Evolutionary conservation across 257 asterid genomes (phyloP).

Genomic region (Nicotiana benthamiana): DNA sequence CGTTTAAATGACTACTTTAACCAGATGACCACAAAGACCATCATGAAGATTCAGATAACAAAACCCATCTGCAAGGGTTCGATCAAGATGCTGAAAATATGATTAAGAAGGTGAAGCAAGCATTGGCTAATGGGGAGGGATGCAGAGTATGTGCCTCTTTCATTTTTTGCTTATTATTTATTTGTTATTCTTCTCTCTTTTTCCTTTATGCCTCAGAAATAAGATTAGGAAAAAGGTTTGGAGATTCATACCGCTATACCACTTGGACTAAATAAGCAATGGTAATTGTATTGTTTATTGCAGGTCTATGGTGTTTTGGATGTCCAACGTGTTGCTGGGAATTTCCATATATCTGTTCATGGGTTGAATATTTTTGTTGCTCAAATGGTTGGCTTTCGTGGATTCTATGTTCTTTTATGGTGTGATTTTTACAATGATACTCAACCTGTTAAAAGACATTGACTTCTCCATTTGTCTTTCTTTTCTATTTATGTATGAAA

Average conservation of each 20-base stretch:
- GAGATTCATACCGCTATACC: background rate
- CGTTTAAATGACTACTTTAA: constrained; percentile 9
- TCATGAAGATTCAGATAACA: constrained; percentile 53
- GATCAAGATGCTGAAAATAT: constrained; percentile 77
- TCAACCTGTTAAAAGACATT: background rate
- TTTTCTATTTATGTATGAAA: background rate
- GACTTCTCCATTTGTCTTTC: background rate
- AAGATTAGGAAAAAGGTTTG: background rate
- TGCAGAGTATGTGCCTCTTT: constrained; percentile 58
- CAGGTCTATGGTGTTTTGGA: constrained; percentile 95
- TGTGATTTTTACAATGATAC: constrained; percentile 10
- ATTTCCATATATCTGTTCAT: constrained; percentile 94
- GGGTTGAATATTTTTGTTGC: constrained; percentile 92
- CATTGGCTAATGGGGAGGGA: constrained; percentile 80
- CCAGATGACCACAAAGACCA: constrained; percentile 71
- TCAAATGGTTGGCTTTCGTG: constrained; percentile 56
- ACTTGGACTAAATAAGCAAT: background rate
- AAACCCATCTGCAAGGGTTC: constrained; percentile 54
- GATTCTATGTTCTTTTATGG: constrained; percentile 4
- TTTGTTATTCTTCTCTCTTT: constrained; percentile 1
- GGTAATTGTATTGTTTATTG: constrained; percentile 10
- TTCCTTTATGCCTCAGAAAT: constrained; percentile 11
- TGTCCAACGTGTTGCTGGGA: constrained; percentile 99
- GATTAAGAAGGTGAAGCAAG: constrained; percentile 84
- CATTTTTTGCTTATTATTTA: constrained; percentile 1